Conservation (phyloP, 768 basidiomycete species). For the Holtermannia corniformis region DNA sequence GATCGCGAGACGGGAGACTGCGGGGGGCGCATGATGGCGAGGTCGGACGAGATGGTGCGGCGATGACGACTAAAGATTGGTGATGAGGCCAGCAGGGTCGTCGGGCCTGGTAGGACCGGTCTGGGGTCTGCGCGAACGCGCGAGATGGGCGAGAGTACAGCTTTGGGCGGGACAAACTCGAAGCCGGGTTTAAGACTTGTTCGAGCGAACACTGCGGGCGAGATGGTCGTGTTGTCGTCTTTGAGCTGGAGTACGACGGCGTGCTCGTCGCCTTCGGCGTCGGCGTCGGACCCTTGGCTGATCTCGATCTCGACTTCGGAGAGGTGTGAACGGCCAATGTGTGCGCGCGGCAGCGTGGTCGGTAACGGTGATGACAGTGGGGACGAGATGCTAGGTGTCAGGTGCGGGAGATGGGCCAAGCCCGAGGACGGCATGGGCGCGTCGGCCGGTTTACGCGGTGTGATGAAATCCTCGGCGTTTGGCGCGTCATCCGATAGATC, state of each 20-base stretch:
- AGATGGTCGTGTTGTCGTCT: neutral
- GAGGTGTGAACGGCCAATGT: neutral
- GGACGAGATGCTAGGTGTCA: neutral
- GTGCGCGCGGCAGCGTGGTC: neutral
- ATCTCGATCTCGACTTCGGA: neutral
- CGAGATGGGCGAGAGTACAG: neutral
- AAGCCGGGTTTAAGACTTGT: neutral
- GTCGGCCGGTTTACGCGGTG: neutral
- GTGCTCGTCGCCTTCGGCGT: neutral
- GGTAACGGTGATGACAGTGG: neutral
- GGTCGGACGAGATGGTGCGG: neutral
- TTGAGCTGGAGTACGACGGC: neutral
- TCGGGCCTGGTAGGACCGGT: neutral
- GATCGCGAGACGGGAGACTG: neutral
- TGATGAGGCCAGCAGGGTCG: neutral
- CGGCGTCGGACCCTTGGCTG: neutral
- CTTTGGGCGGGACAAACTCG: neutral
- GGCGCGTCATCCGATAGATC: neutral
- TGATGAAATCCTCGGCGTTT: neutral
- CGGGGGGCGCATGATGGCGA: neutral
- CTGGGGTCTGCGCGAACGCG: neutral
- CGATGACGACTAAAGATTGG: neutral
- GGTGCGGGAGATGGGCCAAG: neutral
- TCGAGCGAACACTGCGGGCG: neutral
- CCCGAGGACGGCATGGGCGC: neutral